phyloP scores from a whole-genome alignment of 768 basidiomycete genomes.

The Collybia sp. region DNA sequence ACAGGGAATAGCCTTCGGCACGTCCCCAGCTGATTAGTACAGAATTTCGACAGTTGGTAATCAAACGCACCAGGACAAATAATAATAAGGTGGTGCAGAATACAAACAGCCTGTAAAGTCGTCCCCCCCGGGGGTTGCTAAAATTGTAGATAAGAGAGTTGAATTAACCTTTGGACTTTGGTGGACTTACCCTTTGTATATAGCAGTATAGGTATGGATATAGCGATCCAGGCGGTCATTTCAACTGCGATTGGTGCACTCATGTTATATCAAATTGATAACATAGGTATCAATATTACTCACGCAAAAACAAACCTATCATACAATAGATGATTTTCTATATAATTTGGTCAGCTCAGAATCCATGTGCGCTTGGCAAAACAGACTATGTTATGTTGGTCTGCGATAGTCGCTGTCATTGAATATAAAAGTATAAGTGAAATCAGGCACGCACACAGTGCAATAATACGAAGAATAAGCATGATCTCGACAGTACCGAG shows the following conservation, averaged over 20 bases:
- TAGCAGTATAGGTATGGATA: conserved; percentile 3
- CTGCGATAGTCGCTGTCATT: conserved; percentile 2
- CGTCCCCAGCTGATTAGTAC: neutral
- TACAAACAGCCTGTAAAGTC: conserved; percentile 14
- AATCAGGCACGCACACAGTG: conserved; percentile 14
- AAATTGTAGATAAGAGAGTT: no score
- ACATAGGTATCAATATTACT: neutral
- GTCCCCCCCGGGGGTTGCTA: conserved; percentile 8
- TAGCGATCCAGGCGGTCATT: conserved; percentile 3
- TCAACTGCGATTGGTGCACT: conserved; percentile 1
- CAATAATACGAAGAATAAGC: conserved; percentile 16
- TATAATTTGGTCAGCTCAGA: neutral
- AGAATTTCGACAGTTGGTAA: neutral
- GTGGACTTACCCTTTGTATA: neutral
- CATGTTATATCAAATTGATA: neutral
- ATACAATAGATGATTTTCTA: conserved; percentile 4
- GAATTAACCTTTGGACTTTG: neutral
- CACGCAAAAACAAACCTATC: conserved; percentile 1
- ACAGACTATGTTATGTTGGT: conserved; percentile 9
- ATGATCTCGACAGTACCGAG: conserved; percentile 17
- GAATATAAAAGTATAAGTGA: neutral
- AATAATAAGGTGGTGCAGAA: conserved; percentile 12
- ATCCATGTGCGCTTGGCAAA: no score
- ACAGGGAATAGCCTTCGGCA: conserved; percentile 14
- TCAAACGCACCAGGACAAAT: conserved; percentile 11